phyloP scores from a whole-genome alignment of 2,329 filamentous ascomycete genomes.

The Thyridium curvatum region DNA sequence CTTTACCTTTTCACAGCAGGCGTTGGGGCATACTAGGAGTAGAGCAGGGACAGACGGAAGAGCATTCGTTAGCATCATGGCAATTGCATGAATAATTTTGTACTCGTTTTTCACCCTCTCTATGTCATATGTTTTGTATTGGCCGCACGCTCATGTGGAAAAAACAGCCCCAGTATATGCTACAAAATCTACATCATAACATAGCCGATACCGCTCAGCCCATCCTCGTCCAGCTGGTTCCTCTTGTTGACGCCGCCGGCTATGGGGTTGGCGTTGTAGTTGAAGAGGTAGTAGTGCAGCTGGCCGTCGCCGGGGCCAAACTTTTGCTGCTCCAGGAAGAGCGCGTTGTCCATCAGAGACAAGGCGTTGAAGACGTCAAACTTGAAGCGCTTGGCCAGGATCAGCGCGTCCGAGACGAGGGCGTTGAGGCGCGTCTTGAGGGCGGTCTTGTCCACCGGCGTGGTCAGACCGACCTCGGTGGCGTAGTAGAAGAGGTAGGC shows the following conservation, averaged over 20 bases:
- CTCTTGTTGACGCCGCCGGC: slow-evolving; percentile 74
- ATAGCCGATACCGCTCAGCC: slow-evolving; percentile 81
- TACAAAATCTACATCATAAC: slow-evolving; percentile 52
- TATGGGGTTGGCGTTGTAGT: slow-evolving; percentile 86
- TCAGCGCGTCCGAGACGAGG: slow-evolving; percentile 77
- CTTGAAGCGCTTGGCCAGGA: slow-evolving; percentile 73
- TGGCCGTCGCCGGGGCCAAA: slow-evolving; percentile 93
- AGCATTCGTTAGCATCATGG: too few relatives aligned
- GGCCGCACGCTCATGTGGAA: too few relatives aligned
- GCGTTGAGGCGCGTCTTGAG: slow-evolving; percentile 76
- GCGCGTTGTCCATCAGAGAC: slow-evolving; percentile 85
- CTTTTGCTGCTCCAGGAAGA: slow-evolving; percentile 91
- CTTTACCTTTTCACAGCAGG: too few relatives aligned
- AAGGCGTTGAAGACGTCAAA: slow-evolving; percentile 98
- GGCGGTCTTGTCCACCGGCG: slow-evolving; percentile 45
- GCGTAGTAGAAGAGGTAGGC: slow-evolving; percentile 98
- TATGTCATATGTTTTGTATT: too few relatives aligned
- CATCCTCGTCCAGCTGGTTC: slow-evolving; percentile 70
- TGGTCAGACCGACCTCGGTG: slow-evolving; percentile 66
- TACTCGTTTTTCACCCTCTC: too few relatives aligned
- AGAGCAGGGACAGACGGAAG: too few relatives aligned
- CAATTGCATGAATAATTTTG: too few relatives aligned
- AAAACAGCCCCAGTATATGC: too few relatives aligned
- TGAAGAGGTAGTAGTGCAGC: slow-evolving; percentile 96
- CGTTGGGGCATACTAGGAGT: too few relatives aligned